Conservation (phyloP, 139 green algal species). For the Coccomyxa sp. region DNA sequence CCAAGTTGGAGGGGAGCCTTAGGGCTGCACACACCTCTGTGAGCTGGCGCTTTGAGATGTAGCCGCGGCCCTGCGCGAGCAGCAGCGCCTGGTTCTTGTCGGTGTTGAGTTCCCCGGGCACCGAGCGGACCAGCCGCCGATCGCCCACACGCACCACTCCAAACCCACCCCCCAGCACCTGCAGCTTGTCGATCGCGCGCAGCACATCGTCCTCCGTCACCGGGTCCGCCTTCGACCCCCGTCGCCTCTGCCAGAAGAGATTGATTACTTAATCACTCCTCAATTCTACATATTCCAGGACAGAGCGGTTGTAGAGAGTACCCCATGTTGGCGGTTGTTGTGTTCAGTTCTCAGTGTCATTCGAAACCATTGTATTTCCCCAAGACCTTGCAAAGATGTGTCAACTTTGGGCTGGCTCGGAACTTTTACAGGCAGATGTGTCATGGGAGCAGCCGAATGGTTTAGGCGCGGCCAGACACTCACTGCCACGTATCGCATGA, state of each 20-base stretch:
- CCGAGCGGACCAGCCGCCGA: conserved; percentile 53
- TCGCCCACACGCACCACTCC: not conserved
- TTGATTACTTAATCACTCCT: not conserved
- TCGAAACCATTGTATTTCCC: too few relatives aligned
- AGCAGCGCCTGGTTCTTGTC: conserved; percentile 74
- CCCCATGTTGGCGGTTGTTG: too few relatives aligned
- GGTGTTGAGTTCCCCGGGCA: conserved; percentile 80
- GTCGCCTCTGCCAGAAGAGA: conserved; percentile 31
- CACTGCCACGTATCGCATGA: conserved; percentile 34
- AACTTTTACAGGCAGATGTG: too few relatives aligned
- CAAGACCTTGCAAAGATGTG: too few relatives aligned
- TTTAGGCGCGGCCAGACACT: not conserved
- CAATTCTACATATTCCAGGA: too few relatives aligned
- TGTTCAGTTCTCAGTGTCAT: too few relatives aligned
- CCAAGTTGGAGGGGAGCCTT: too few relatives aligned
- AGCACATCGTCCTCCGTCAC: conserved; percentile 71
- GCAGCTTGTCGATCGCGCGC: conserved; percentile 75
- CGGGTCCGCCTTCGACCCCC: conserved; percentile 50
- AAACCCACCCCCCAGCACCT: conserved; percentile 69
- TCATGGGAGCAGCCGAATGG: too few relatives aligned
- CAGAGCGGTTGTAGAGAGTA: too few relatives aligned
- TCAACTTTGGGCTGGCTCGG: too few relatives aligned
- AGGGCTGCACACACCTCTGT: not conserved
- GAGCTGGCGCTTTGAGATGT: conserved; percentile 1
- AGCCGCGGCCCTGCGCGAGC: conserved; percentile 47